Evolutionary conservation across 805 yeast genomes (phyloP).

Genomic region (Saccharomycopsis fibuligera): DNA sequence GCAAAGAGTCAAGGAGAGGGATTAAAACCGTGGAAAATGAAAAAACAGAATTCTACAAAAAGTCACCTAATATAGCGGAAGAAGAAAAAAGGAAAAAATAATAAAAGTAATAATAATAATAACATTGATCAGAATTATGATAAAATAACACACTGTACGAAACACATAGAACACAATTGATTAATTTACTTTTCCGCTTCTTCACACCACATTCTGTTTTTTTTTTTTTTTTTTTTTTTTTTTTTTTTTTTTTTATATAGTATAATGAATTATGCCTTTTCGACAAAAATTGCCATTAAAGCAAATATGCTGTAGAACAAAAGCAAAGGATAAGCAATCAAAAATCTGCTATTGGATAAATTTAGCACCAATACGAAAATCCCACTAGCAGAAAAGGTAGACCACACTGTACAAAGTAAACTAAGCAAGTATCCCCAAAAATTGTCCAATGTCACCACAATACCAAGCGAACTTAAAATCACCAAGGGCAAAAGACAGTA

Average conservation of each 20-base stretch:
- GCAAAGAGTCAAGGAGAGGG: conserved; percentile 18
- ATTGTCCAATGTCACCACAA: conserved; percentile 63
- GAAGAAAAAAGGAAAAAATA: neutral
- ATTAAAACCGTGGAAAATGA: neutral
- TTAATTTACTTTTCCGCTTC: too few relatives aligned
- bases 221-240: too few relatives aligned
- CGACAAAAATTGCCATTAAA: conserved; percentile 85
- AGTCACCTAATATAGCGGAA: neutral
- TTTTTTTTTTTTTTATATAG: too few relatives aligned
- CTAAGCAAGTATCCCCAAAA: conserved; percentile 65
- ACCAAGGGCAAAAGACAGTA: conserved; percentile 91
- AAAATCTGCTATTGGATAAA: conserved; percentile 76
- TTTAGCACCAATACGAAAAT: conserved; percentile 82
- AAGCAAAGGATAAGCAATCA: conserved; percentile 89
- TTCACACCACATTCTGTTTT: too few relatives aligned
- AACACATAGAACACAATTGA: too few relatives aligned
- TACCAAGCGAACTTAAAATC: conserved; percentile 63
- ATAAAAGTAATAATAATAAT: neutral
- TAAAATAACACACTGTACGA: neutral
- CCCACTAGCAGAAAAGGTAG: conserved; percentile 89
- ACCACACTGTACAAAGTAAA: conserved; percentile 71
- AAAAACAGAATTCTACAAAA: neutral
- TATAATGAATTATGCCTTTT: conserved; percentile 21
- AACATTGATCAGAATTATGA: neutral
- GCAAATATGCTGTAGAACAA: conserved; percentile 93